A percentile compares a stretch with the other conserved stretches of the same genome.
Evolutionary conservation across 1,139 yeast species (phyloP).

Genomic region (Spathaspora sp.): DNA sequence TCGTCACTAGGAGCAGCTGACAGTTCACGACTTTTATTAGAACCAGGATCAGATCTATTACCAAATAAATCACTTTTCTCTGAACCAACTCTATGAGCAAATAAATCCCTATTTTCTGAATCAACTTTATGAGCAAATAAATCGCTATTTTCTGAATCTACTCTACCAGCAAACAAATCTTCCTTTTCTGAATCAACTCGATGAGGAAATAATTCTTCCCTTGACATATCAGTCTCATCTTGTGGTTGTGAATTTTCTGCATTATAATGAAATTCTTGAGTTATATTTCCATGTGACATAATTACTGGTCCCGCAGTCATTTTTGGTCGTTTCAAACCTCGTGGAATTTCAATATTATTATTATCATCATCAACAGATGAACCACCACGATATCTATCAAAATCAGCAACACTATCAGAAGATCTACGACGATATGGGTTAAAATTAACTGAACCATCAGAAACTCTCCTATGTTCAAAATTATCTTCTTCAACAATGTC

Average conservation of each 20-base stretch:
- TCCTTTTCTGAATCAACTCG: neutral
- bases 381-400: neutral
- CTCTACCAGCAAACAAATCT: neutral
- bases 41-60: neutral
- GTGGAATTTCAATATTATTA: neutral
- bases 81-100: neutral
- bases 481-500: too few relatives aligned
- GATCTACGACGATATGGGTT: too few relatives aligned
- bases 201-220: neutral
- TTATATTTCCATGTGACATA: neutral
- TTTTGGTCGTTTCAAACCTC: neutral
- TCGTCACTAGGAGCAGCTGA: neutral
- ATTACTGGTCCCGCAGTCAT: too few relatives aligned
- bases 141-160: neutral
- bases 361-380: neutral
- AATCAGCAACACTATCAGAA: too few relatives aligned
- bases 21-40: neutral
- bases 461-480: too few relatives aligned
- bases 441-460: too few relatives aligned
- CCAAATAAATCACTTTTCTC: neutral
- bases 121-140: neutral
- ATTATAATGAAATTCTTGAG: neutral
- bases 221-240: neutral
- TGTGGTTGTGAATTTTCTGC: neutral
- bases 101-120: neutral